These are phyloP conservation scores for Aureobasidium subglaciale DNA, from an alignment of 2,329 filamentous ascomycete species.

Conservation along the genomic window DNA sequence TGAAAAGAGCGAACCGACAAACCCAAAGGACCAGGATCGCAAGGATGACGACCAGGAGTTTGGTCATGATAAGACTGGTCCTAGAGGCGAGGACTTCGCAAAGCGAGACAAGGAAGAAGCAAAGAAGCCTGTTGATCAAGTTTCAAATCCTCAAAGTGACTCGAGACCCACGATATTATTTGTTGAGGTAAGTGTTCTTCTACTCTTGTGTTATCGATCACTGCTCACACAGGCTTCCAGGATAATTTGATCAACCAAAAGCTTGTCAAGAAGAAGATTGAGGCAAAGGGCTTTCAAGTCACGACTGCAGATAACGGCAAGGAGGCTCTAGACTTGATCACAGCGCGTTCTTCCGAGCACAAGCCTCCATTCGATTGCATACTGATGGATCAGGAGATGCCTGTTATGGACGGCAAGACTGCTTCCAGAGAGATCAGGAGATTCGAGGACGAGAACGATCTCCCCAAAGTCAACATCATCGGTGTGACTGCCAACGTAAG, in stretches of 20 bases:
- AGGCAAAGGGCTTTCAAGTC: slow-evolving; percentile 24
- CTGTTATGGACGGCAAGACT: slow-evolving; percentile 27
- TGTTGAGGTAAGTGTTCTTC: neutral
- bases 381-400: slow-evolving; percentile 31
- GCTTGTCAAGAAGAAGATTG: slow-evolving; percentile 25
- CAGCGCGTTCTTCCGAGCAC: neutral
- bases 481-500: slow-evolving; percentile 31
- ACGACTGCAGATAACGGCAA: slow-evolving; percentile 28
- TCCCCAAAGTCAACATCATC: slow-evolving; percentile 24
- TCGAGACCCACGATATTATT: neutral
- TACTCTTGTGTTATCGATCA: too few species aligned
- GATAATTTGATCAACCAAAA: slow-evolving; percentile 31
- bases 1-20: too few species aligned
- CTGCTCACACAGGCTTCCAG: slow-evolving; percentile 19
- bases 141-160: slow-evolving; percentile 19
- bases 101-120: neutral
- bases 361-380: slow-evolving; percentile 24
- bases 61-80: too few species aligned
- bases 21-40: too few species aligned
- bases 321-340: slow-evolving; percentile 24
- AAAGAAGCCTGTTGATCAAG: slow-evolving; percentile 17
- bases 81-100: neutral
- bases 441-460: slow-evolving; percentile 19
- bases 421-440: slow-evolving; percentile 24
- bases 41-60: too few species aligned